phyloP scores from a whole-genome alignment of 768 basidiomycete genomes.

The Suillus luteus region DNA sequence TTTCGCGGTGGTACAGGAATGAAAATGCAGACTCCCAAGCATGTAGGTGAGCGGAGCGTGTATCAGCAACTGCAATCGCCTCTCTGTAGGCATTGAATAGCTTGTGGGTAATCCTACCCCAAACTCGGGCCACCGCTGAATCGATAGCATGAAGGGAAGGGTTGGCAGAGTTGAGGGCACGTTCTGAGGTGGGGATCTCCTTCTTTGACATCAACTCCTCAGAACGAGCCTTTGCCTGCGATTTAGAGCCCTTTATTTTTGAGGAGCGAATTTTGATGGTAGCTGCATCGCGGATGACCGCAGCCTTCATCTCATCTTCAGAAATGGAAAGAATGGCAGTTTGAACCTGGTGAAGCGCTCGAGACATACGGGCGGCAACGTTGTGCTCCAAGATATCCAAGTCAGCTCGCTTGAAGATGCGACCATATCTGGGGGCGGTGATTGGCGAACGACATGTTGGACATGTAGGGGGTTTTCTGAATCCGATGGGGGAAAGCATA shows the following conservation, averaged over 20 bases:
- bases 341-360: slow-evolving; percentile 38
- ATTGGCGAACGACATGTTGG: slow-evolving; percentile 64
- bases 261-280: slow-evolving; percentile 22
- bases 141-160: slow-evolving; percentile 34
- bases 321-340: slow-evolving; percentile 32
- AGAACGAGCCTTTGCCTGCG: slow-evolving; percentile 17
- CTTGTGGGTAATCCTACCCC: slow-evolving; percentile 40
- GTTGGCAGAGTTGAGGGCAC: slow-evolving; percentile 31
- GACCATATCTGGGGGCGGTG: slow-evolving; percentile 59
- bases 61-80: slow-evolving; percentile 42
- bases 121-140: slow-evolving; percentile 33
- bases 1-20: slow-evolving; percentile 50
- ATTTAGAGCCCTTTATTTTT: slow-evolving; percentile 1
- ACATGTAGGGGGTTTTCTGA: slow-evolving; percentile 50
- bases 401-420: slow-evolving; percentile 60
- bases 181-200: slow-evolving; percentile 27
- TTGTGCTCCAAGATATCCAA: slow-evolving; percentile 70
- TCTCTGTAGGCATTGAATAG: slow-evolving; percentile 43
- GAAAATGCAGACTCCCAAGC: slow-evolving; percentile 67
- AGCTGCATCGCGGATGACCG: slow-evolving; percentile 9
- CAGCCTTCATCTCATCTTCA: slow-evolving; percentile 23
- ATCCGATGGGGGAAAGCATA: slow-evolving; percentile 43
- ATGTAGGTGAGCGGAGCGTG: slow-evolving; percentile 54
- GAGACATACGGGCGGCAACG: slow-evolving; percentile 53
- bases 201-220: slow-evolving; percentile 19